These are phyloP conservation scores for Fusarium dlaminii DNA, from an alignment of 2,329 filamentous ascomycete species.

Conservation along the genomic window DNA sequence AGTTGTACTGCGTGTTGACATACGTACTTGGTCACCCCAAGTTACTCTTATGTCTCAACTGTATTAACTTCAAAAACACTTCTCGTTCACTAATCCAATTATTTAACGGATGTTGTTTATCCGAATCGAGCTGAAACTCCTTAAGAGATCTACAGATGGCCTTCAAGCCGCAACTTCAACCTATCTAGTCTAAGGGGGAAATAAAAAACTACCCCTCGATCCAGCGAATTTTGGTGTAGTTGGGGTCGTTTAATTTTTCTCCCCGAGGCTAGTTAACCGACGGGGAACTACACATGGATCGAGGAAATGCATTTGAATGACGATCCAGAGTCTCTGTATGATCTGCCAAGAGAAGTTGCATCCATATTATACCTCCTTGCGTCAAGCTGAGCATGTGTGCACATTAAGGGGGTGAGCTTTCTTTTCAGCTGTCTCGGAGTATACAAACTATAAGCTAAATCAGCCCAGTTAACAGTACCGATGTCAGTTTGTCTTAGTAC, in stretches of 20 bases:
- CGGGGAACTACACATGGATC: background rate
- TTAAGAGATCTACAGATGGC: too few relatives aligned
- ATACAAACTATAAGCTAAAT: background rate
- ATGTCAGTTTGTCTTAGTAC: background rate
- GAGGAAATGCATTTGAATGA: too few relatives aligned
- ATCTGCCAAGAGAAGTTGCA: background rate
- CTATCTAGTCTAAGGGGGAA: too few relatives aligned
- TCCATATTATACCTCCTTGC: background rate
- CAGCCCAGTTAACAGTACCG: background rate
- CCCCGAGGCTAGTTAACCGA: too few relatives aligned
- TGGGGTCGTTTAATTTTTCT: too few relatives aligned
- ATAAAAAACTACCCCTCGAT: too few relatives aligned
- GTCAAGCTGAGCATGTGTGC: background rate
- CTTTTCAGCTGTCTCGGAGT: background rate
- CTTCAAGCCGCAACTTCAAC: background rate
- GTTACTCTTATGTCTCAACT: too few relatives aligned
- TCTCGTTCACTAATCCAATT: rapidly evolving
- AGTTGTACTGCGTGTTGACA: background rate
- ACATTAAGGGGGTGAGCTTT: background rate
- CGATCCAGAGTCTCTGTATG: rapidly evolving
- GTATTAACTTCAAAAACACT: rapidly evolving
- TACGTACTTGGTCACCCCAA: background rate
- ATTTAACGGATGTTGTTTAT: rapidly evolving
- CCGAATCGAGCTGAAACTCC: rapidly evolving
- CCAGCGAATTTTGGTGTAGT: too few relatives aligned